Evolutionary conservation across 257 asterid species (phyloP).

Genomic region (Nicotiana attenuata): DNA sequence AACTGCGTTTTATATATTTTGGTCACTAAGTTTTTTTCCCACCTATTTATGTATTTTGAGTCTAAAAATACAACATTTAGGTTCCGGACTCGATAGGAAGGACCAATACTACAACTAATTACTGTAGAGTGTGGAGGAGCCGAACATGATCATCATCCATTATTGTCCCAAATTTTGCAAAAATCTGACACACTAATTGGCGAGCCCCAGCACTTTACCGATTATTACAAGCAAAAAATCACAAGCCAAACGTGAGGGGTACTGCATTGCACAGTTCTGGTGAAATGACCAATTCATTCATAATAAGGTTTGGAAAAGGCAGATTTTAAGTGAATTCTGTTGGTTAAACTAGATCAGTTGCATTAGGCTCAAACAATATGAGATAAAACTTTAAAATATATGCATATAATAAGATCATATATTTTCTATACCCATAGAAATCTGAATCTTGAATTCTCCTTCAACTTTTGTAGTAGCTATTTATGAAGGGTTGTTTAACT

Average conservation of each 20-base stretch:
- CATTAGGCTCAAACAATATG: background rate
- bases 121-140: background rate
- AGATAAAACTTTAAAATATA: background rate
- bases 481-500: background rate
- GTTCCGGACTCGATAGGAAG: too few relatives aligned
- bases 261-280: background rate
- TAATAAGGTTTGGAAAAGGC: background rate
- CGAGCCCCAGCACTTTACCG: background rate
- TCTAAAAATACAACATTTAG: too few relatives aligned
- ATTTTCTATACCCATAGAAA: too few relatives aligned
- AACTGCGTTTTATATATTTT: too few relatives aligned
- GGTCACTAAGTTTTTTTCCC: too few relatives aligned
- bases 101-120: background rate
- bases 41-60: too few relatives aligned
- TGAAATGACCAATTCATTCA: background rate
- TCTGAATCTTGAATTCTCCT: too few relatives aligned
- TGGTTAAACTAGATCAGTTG: background rate
- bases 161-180: background rate
- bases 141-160: background rate
- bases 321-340: background rate
- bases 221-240: background rate
- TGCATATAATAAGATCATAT: background rate
- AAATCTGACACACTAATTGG: too few relatives aligned
- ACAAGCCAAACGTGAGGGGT: background rate
- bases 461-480: too few relatives aligned